These are phyloP conservation scores for Trichosporon sp. DNA, from an alignment of 1,284 basidiomycete species.

Conservation along the genomic window DNA sequence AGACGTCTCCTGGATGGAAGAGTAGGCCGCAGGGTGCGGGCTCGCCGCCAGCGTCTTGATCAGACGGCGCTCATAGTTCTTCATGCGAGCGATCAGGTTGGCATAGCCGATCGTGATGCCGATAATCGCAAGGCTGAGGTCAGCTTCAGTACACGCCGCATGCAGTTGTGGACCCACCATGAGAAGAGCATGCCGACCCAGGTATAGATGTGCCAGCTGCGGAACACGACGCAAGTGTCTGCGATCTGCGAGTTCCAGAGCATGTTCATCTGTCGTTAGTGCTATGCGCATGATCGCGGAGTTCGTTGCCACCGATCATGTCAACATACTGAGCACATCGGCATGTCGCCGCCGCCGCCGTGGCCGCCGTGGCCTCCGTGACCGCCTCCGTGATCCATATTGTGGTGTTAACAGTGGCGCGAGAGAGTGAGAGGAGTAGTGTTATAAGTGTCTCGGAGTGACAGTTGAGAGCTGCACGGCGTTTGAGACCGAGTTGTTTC, in stretches of 20 bases:
- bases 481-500: background rate
- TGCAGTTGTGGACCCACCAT: slow-evolving; percentile 24
- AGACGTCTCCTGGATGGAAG: slow-evolving; percentile 25
- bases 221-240: slow-evolving; percentile 44
- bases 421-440: background rate
- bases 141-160: background rate
- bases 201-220: slow-evolving; percentile 43
- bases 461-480: background rate
- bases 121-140: slow-evolving; percentile 31
- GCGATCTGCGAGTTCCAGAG: slow-evolving; percentile 46
- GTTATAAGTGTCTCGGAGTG: background rate
- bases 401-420: background rate
- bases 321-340: slow-evolving; percentile 17
- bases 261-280: slow-evolving; percentile 46
- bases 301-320: background rate
- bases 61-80: slow-evolving; percentile 31
- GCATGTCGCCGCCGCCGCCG: slow-evolving; percentile 8
- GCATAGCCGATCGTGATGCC: slow-evolving; percentile 41
- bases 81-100: slow-evolving; percentile 32
- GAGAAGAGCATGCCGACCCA: slow-evolving; percentile 40
- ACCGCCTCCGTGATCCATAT: slow-evolving; percentile 19
- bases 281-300: background rate
- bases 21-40: slow-evolving; percentile 24
- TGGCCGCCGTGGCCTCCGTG: slow-evolving; percentile 11
- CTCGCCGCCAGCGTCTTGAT: slow-evolving; percentile 27